Base-by-base conservation (phyloP, 2,329 filamentous ascomycete genomes). In the Nothopassalora personata region DNA sequence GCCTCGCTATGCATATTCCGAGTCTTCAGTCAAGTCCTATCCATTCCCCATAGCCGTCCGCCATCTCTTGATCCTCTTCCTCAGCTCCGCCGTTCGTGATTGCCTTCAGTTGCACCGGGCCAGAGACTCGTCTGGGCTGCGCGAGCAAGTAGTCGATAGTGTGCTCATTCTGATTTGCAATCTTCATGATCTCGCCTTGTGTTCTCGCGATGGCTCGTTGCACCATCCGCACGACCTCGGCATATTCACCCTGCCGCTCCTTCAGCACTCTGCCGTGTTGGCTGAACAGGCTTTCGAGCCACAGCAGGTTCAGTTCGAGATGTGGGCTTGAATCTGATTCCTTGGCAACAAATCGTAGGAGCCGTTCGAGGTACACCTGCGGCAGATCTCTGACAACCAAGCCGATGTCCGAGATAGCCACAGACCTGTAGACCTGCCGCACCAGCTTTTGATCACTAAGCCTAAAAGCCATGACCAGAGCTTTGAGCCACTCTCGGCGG, bases 401-500 rank as follows among this genome's bases (percentile, higher is more conserved):
- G 0, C 83, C 71, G 50, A 97, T 89, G 65, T 93, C 88, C 1
- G 80, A 75, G 46, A 87, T 80, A 1, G 94, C 92, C 27, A 93
- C 87, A 1, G 85, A 83, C 75, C 95, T 88, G 76, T 96, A 97
- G 18, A 97, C 90, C 56, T 86, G 86, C 67, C 89, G 88, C 62
- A 97, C 85, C 50, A 99, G 81, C 23, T 86, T 84, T 4, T 86
- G 82, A 73, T 96, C 90, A 76, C 96, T 97, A 59, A 99, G 86
- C 5, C 95, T 88, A 81, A 99, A 99, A 1, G 92, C 89, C 94
- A 99, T 99, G 64, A 97, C 86, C 5, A 99, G 79, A 0, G 94
- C 93, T 76, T 94, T 96, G 64, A 97, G 83, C 74, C 90, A 96
- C 71, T 96, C 90, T 62, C 83, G 83, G 57, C 91, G 86, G 58